phyloP scores from a whole-genome alignment of 2,329 filamentous ascomycete species.

The Fusarium pseudonygamai region DNA sequence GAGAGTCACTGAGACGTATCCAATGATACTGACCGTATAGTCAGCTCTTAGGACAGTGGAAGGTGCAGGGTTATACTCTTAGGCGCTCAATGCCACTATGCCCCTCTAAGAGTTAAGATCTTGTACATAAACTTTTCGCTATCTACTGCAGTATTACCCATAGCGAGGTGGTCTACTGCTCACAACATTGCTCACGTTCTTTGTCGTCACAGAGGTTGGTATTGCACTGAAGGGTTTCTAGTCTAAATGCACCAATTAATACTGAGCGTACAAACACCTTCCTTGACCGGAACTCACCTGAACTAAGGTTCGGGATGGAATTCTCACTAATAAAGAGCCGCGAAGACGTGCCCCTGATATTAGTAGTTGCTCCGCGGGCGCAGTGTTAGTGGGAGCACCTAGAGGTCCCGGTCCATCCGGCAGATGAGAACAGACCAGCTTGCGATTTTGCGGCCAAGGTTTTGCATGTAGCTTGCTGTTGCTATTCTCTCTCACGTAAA shows the following conservation, averaged over 20 bases:
- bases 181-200: neutral
- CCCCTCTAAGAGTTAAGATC: too few species aligned
- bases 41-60: neutral
- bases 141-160: neutral
- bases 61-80: neutral
- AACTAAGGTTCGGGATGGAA: neutral
- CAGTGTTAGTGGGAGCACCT: neutral
- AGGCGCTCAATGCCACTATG: neutral
- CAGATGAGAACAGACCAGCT: neutral
- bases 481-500: neutral
- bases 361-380: constrained; percentile 4
- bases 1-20: neutral
- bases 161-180: neutral
- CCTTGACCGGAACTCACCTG: neutral
- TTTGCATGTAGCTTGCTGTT: neutral
- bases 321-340: too few species aligned
- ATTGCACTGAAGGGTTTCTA: neutral
- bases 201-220: neutral
- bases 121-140: neutral
- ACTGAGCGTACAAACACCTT: neutral
- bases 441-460: neutral
- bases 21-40: neutral
- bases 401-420: neutral
- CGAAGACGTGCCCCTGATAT: neutral
- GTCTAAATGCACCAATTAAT: neutral